Conservation (phyloP, 2,329 filamentous ascomycete species). For the Colletotrichum cereale region DNA sequence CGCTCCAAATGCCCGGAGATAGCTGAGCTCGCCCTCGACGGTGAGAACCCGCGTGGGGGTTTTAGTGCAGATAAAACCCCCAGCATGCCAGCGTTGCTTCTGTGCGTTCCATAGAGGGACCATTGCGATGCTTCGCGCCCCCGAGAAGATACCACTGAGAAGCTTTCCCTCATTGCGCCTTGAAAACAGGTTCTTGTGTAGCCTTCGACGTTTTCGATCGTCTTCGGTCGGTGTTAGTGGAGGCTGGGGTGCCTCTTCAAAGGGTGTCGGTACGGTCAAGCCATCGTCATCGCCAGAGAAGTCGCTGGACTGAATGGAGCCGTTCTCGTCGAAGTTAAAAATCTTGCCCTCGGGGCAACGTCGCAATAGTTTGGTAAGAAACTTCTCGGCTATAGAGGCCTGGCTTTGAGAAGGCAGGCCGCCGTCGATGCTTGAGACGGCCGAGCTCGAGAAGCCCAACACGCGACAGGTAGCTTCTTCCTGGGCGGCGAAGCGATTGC, state of each 20-base stretch:
- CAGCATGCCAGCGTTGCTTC: constrained; percentile 62
- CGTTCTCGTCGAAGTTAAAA: constrained; percentile 58
- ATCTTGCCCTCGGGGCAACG: constrained; percentile 60
- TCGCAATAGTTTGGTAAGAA: constrained; percentile 56
- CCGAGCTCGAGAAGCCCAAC: constrained; percentile 54
- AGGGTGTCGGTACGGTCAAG: background rate
- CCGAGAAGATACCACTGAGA: constrained; percentile 54
- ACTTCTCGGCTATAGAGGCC: constrained; percentile 51
- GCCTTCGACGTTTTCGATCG: background rate
- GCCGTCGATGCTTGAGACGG: constrained; percentile 50
- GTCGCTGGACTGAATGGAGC: constrained; percentile 50
- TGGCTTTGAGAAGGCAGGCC: constrained; percentile 36
- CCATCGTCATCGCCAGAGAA: constrained; percentile 43
- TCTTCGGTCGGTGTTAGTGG: background rate
- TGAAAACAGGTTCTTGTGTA: constrained; percentile 9
- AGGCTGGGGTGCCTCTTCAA: background rate
- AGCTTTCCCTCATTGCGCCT: constrained; percentile 45
- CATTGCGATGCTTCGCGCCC: constrained; percentile 59
- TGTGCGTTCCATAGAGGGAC: constrained; percentile 62
- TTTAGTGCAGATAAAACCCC: constrained; percentile 63
- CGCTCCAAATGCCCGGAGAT: constrained; percentile 64
- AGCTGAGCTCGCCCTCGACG: constrained; percentile 61
- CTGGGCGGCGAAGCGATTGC: background rate
- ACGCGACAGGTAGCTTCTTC: constrained; percentile 46
- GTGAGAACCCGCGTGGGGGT: constrained; percentile 58